phyloP scores from a whole-genome alignment of 176 grass and related monocot genomes.

The Oryza meyeriana region DNA sequence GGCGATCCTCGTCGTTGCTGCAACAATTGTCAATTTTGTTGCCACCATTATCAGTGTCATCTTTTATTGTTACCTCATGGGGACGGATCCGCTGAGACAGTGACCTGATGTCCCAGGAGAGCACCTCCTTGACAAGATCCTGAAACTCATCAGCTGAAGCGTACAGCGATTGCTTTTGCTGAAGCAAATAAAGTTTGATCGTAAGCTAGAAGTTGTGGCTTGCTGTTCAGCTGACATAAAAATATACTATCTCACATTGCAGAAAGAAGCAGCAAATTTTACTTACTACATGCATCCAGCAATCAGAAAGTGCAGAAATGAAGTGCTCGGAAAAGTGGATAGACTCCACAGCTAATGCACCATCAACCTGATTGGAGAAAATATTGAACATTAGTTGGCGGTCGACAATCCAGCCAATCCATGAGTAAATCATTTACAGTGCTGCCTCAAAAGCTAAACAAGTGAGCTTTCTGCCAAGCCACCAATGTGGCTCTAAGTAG shows the following conservation, averaged over 20 bases:
- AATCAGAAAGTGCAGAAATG: constrained; percentile 49
- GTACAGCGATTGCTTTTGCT: constrained; percentile 67
- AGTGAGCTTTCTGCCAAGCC: not conserved
- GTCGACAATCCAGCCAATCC: not conserved
- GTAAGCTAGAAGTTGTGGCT: not conserved
- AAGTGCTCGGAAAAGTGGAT: constrained; percentile 61
- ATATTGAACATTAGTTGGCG: constrained; percentile 19
- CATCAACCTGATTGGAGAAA: constrained; percentile 49
- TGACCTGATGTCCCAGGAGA: constrained; percentile 89
- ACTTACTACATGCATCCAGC: constrained; percentile 73
- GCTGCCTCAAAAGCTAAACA: not conserved
- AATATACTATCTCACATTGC: not conserved
- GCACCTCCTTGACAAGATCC: constrained; percentile 67
- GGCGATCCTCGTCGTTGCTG: not conserved
- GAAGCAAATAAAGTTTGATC: constrained; percentile 25
- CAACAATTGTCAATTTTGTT: constrained; percentile 7
- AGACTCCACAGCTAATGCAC: constrained; percentile 57
- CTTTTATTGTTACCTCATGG: constrained; percentile 37
- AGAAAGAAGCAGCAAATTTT: not conserved
- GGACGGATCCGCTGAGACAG: constrained; percentile 69
- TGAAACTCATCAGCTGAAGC: constrained; percentile 65
- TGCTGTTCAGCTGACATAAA: not conserved
- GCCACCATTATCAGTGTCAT: not conserved
- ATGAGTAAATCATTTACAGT: not conserved
- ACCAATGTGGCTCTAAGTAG: not conserved